A percentile compares a stretch with the other conserved stretches of the same genome.
Evolutionary conservation across 2,329 filamentous ascomycete genomes (phyloP).

Genomic region (Hypoxylon sp.): DNA sequence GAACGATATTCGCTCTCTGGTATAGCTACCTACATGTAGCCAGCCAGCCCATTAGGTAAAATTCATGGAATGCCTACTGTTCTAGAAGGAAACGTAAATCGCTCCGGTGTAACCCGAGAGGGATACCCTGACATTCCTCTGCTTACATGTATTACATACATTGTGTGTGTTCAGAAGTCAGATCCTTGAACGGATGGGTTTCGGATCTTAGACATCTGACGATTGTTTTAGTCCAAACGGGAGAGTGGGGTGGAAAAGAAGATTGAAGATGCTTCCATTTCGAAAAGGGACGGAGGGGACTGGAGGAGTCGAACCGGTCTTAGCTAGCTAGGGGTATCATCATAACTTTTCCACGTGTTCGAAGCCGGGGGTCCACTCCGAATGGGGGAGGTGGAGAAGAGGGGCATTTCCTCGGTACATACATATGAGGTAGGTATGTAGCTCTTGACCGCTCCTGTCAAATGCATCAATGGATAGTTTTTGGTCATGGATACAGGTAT

Average conservation of each 20-base stretch:
- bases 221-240: conserved; percentile 17
- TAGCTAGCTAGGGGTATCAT: conserved; percentile 9
- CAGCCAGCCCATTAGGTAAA: neutral
- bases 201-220: conserved; percentile 21
- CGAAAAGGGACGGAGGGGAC: conserved; percentile 5
- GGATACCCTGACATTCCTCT: conserved; percentile 1
- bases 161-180: neutral
- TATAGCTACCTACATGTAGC: no score
- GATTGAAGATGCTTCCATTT: conserved; percentile 28
- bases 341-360: conserved; percentile 42
- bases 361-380: conserved; percentile 24
- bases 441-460: conserved; percentile 28
- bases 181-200: conserved; percentile 18
- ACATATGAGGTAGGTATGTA: no score
- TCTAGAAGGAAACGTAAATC: neutral
- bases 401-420: conserved; percentile 7
- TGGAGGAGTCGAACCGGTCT: conserved; percentile 10
- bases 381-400: conserved; percentile 25
- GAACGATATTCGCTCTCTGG: neutral
- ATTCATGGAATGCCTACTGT: neutral
- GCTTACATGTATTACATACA: no score
- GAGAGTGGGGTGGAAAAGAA: conserved; percentile 22
- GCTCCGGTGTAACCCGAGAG: neutral
- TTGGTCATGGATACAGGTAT: neutral
- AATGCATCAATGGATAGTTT: neutral